Evolutionary conservation across 2,329 filamentous ascomycete species (phyloP), one percentile per base, ranked within the genome.

Genomic region (Ophiocordyceps camponoti-leonardi): DNA sequence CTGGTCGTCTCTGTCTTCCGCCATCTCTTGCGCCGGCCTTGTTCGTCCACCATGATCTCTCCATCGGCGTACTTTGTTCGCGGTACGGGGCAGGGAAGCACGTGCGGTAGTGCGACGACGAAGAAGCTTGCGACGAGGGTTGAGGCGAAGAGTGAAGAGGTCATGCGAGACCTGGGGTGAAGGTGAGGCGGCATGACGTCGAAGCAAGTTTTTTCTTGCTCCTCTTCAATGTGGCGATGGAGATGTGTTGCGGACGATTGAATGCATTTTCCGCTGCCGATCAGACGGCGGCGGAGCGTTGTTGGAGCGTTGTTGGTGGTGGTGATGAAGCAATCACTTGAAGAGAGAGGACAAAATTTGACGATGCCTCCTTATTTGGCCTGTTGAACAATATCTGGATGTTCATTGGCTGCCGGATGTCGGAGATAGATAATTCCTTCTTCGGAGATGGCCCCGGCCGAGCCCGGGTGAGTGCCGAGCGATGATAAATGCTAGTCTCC

Each of bases 81-180:
- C 2, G 85, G 85, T 42, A 86, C 85, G 1, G 92, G 92, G 60
- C 92, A 98, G 1, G 92, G 92, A 18, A 98, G 75, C 28, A 93
- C 60, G 61, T 98, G 92, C 20, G 92, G 92, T 41, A 94, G 71
- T 28, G 78, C 86, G 45, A 98, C 92, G 50, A 98, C 88, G 51
- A 94, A 75, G 63, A 98, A 94, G 54, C 84, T 92, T 30, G 87
- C 80, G 50, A 85, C 73, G 46, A 96, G 75, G 1, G 90, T 96
- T n/a, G 83, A 86, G 44, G 86, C 87, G 68, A 98, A 98, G 49
- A 98, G 81, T 42, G 87, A 92, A 47, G 84, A 88, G 55, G 92
- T 98, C 68, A 86, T 85, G 56, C 86, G 81, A 53, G 90, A 96
- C 63, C 88, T 81, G 31, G 92, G 92, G 63, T 98, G 92, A 40